phyloP scores from a whole-genome alignment of 164 flowering plant species.

The Saururus chinensis region DNA sequence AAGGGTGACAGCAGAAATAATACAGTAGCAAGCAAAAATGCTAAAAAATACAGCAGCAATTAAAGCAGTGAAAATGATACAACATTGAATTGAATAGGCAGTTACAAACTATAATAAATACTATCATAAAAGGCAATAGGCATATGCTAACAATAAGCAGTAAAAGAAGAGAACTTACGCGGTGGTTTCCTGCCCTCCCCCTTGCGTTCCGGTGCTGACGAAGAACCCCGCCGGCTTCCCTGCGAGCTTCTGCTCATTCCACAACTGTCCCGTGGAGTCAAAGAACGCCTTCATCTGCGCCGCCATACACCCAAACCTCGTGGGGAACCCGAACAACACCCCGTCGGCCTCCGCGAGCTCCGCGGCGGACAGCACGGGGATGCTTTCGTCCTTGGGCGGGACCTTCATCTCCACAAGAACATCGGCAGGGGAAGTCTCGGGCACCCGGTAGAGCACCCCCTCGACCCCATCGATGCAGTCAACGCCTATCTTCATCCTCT shows the following conservation, averaged over 20 bases:
- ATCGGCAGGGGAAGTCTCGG: conserved; percentile 44
- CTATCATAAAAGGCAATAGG: too few species aligned
- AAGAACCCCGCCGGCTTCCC: conserved; percentile 73
- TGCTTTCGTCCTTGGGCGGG: conserved; percentile 32
- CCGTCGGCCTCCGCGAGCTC: conserved; percentile 54
- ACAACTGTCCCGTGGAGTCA: conserved; percentile 53
- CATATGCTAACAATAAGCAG: not conserved
- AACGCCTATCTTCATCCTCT: conserved; percentile 49
- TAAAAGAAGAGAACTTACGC: conserved; percentile 32
- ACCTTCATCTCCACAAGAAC: conserved; percentile 49
- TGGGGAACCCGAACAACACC: conserved; percentile 66
- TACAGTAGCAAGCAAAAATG: too few species aligned
- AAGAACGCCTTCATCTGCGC: conserved; percentile 72
- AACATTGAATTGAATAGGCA: too few species aligned
- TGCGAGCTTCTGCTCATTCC: conserved; percentile 57
- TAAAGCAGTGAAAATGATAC: too few species aligned
- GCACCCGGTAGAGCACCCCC: conserved; percentile 45
- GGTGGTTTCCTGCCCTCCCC: conserved; percentile 81
- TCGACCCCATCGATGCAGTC: conserved; percentile 58
- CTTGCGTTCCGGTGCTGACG: conserved; percentile 75
- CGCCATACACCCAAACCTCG: conserved; percentile 68
- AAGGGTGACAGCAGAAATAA: too few species aligned
- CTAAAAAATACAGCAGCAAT: too few species aligned
- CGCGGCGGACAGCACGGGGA: conserved; percentile 39
- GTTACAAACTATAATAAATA: too few species aligned